Evolutionary conservation across 257 asterid genomes (phyloP).

Genomic region (Capsicum baccatum): DNA sequence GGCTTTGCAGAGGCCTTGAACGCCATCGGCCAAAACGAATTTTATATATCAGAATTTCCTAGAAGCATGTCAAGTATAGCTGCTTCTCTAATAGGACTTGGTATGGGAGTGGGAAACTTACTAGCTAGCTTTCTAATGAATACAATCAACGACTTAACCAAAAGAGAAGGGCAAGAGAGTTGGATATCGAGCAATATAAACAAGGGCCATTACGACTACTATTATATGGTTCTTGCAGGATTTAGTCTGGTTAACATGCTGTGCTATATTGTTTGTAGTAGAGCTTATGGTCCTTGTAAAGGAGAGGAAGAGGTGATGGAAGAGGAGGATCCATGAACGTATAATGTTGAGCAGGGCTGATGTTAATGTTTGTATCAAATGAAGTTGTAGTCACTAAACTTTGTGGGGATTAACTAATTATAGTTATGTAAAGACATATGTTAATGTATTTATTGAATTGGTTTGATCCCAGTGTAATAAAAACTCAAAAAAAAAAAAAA

Average conservation of each 20-base stretch:
- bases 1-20: conserved; percentile 69
- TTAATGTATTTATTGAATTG: too few relatives aligned
- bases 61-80: conserved; percentile 78
- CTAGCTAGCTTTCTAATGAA: conserved; percentile 61
- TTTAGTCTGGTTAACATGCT: conserved; percentile 28
- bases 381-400: not conserved
- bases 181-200: conserved; percentile 69
- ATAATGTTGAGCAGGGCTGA: not conserved
- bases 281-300: conserved; percentile 27
- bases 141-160: conserved; percentile 44
- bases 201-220: conserved; percentile 70
- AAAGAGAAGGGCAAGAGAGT: conserved; percentile 53
- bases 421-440: too few relatives aligned
- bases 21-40: conserved; percentile 64
- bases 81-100: conserved; percentile 46
- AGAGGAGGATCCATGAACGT: not conserved
- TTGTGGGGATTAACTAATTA: not conserved
- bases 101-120: conserved; percentile 51
- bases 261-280: not conserved
- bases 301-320: not conserved
- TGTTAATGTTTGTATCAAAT: not conserved
- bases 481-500: too few relatives aligned
- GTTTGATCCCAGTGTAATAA: too few relatives aligned
- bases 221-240: conserved; percentile 41
- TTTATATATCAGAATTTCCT: conserved; percentile 68